These are phyloP conservation scores for Achaetomiella virescens DNA, from an alignment of 495 filamentous ascomycete genomes.

Conservation along the genomic window DNA sequence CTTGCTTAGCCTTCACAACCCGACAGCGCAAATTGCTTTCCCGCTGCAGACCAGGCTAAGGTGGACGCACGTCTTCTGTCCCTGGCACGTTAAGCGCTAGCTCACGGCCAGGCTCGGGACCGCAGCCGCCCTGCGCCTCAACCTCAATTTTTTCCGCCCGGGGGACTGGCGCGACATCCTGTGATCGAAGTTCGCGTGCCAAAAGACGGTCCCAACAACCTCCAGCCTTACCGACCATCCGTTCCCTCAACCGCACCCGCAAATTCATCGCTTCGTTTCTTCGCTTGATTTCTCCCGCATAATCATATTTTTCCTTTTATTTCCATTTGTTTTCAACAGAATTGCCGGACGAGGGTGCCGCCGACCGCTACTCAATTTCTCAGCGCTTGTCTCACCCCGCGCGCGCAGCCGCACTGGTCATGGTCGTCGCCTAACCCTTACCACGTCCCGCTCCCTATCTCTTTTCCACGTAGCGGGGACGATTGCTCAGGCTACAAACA, in stretches of 20 bases:
- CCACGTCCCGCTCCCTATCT: slow-evolving; percentile 5
- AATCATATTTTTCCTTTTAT: too few species aligned
- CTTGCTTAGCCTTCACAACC: not conserved
- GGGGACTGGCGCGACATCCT: not conserved
- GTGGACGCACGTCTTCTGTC: not conserved
- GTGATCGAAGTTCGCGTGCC: not conserved
- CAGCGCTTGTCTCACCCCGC: slow-evolving; percentile 11
- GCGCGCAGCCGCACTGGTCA: slow-evolving; percentile 19
- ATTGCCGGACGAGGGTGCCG: not conserved
- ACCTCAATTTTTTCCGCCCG: slow-evolving; percentile 13
- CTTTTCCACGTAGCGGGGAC: not conserved
- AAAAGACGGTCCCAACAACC: not conserved
- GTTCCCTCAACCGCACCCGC: too few species aligned
- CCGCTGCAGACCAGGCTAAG: not conserved
- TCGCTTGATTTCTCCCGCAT: too few species aligned
- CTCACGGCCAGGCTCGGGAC: slow-evolving; percentile 13
- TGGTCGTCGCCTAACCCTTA: slow-evolving; percentile 23
- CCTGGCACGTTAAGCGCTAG: slow-evolving; percentile 14
- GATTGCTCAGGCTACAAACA: slow-evolving; percentile 8
- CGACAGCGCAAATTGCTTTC: not conserved
- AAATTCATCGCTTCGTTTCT: too few species aligned
- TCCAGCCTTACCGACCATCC: too few species aligned
- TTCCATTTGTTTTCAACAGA: too few species aligned
- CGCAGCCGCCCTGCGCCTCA: slow-evolving; percentile 27
- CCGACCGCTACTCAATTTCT: not conserved